Evolutionary conservation across 2,329 filamentous ascomycete species (phyloP).

Genomic region (Claviceps maximensis): DNA sequence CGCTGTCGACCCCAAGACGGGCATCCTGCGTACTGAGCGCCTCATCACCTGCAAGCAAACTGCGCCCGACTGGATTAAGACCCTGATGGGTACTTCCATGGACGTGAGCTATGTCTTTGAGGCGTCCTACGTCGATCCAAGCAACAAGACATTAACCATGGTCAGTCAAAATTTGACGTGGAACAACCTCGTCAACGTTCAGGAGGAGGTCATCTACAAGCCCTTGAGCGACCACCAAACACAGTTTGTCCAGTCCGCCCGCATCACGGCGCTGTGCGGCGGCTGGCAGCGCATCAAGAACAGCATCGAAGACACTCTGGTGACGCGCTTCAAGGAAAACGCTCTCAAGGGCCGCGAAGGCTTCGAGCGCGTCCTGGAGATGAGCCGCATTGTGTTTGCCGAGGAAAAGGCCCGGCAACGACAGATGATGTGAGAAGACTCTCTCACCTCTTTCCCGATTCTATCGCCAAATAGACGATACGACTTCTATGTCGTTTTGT

Average conservation of each 20-base stretch:
- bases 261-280: slow-evolving; percentile 87
- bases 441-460: neutral
- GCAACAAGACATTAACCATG: slow-evolving; percentile 81
- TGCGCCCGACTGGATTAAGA: slow-evolving; percentile 67
- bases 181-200: slow-evolving; percentile 78
- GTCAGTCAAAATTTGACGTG: slow-evolving; percentile 90
- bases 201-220: slow-evolving; percentile 82
- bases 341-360: slow-evolving; percentile 82
- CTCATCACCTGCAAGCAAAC: slow-evolving; percentile 49
- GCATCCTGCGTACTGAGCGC: slow-evolving; percentile 48
- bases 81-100: slow-evolving; percentile 58
- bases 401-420: slow-evolving; percentile 60
- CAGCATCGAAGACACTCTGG: slow-evolving; percentile 83
- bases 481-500: neutral
- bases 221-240: slow-evolving; percentile 50
- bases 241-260: slow-evolving; percentile 75
- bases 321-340: slow-evolving; percentile 84
- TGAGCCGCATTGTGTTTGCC: slow-evolving; percentile 82
- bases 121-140: slow-evolving; percentile 84
- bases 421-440: slow-evolving; percentile 4
- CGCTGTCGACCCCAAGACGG: slow-evolving; percentile 38
- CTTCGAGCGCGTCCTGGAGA: slow-evolving; percentile 87
- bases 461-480: neutral
- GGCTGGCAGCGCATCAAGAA: slow-evolving; percentile 97
- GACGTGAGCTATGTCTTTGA: slow-evolving; percentile 87